phyloP scores from a whole-genome alignment of 2,329 filamentous ascomycete species.

The Coleophoma cylindrospora region DNA sequence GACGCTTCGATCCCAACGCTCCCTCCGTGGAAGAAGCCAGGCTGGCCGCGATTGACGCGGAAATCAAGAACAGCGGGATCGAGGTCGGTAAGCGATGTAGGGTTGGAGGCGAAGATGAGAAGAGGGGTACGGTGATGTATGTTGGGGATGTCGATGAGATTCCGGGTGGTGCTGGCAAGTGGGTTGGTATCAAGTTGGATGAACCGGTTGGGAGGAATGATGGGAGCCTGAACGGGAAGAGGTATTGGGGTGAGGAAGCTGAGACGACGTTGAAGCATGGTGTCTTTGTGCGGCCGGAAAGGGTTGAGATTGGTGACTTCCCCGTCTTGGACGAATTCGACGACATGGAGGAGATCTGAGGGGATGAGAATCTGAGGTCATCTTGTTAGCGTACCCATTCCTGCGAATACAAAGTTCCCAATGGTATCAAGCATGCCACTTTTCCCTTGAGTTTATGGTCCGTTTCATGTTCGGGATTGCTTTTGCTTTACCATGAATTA shows the following conservation, averaged over 20 bases:
- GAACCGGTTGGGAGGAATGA: slow-evolving; percentile 82
- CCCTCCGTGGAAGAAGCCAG: slow-evolving; percentile 69
- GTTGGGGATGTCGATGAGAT: slow-evolving; percentile 73
- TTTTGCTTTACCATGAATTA: too few species aligned
- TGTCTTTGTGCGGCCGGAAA: slow-evolving; percentile 73
- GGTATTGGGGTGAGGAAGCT: slow-evolving; percentile 58
- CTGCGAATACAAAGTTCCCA: too few species aligned
- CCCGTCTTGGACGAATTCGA: slow-evolving; percentile 68
- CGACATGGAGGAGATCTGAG: slow-evolving; percentile 69
- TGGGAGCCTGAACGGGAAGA: slow-evolving; percentile 60
- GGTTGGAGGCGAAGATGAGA: slow-evolving; percentile 61
- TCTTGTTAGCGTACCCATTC: neutral
- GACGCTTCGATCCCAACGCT: slow-evolving; percentile 87
- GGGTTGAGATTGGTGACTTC: slow-evolving; percentile 72
- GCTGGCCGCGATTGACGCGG: slow-evolving; percentile 60
- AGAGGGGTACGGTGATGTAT: slow-evolving; percentile 64
- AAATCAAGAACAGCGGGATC: slow-evolving; percentile 66
- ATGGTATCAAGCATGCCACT: too few species aligned
- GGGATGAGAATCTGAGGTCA: neutral
- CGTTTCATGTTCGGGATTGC: too few species aligned
- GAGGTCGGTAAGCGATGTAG: slow-evolving; percentile 57
- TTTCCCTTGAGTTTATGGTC: too few species aligned
- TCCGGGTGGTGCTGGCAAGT: slow-evolving; percentile 56
- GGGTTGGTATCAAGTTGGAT: slow-evolving; percentile 72
- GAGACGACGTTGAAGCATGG: slow-evolving; percentile 61